A percentile compares a stretch with the other conserved stretches of the same genome.
Evolutionary conservation across 331 rosid species (phyloP).

Genomic region (Telfairia occidentalis): DNA sequence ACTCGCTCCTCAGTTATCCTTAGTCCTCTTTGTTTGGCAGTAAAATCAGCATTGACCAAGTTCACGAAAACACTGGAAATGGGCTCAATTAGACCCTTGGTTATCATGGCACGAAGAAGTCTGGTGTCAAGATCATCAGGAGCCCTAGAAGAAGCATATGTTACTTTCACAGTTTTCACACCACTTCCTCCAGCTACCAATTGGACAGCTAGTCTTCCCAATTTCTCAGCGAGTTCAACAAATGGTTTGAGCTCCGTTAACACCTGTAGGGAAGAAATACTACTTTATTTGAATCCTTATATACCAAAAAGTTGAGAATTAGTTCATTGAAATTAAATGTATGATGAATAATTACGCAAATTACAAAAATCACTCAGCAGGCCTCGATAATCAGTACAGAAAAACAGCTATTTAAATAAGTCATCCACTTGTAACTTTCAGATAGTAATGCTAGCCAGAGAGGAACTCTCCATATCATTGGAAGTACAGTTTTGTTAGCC

Average conservation of each 20-base stretch:
- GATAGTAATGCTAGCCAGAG: background rate
- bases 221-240: conserved; percentile 63
- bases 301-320: background rate
- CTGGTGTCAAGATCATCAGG: conserved; percentile 98
- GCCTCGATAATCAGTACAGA: background rate
- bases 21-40: conserved; percentile 90
- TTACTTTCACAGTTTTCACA: conserved; percentile 76
- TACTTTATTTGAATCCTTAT: background rate
- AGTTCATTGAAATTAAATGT: background rate
- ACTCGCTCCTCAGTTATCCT: conserved; percentile 78
- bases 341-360: background rate
- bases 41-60: conserved; percentile 93
- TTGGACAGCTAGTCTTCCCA: conserved; percentile 72
- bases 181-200: conserved; percentile 98
- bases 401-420: background rate
- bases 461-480: background rate
- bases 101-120: conserved; percentile 95
- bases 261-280: conserved; percentile 30
- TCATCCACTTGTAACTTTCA: background rate
- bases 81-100: conserved; percentile 93
- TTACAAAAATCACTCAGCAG: background rate
- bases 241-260: conserved; percentile 60
- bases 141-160: conserved; percentile 78
- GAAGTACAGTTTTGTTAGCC: background rate
- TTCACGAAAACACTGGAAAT: conserved; percentile 83